phyloP scores from a whole-genome alignment of 352 stramenopile species.

The Phytophthora brassicae region DNA sequence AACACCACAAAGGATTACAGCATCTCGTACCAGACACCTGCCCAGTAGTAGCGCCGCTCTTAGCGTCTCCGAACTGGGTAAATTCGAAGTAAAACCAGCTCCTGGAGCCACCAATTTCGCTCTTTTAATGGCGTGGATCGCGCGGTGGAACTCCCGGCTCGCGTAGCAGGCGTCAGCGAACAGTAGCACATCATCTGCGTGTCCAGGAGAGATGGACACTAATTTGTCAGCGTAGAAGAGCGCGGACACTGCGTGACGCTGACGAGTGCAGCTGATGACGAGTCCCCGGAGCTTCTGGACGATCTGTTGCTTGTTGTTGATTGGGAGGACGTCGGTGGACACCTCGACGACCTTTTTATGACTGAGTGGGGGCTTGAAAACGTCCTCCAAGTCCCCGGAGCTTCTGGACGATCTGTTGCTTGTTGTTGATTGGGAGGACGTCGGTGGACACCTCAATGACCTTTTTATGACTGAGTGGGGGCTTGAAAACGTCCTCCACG shows the following conservation, averaged over 20 bases:
- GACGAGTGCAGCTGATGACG: conserved; percentile 47
- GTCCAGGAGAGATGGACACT: conserved; percentile 48
- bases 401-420: conserved; percentile 20
- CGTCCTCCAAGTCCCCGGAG: conserved; percentile 48
- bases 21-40: conserved; percentile 60
- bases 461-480: conserved; percentile 1
- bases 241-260: conserved; percentile 55
- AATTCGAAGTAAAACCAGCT: neutral
- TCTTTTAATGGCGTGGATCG: conserved; percentile 73
- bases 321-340: neutral
- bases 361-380: too few species aligned
- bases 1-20: too few species aligned
- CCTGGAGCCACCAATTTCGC: conserved; percentile 44
- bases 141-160: conserved; percentile 72
- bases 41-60: conserved; percentile 59
- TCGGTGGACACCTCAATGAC: neutral
- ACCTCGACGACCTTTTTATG: neutral
- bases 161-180: conserved; percentile 77
- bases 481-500: conserved; percentile 11
- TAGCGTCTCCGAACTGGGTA: conserved; percentile 41
- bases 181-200: conserved; percentile 63
- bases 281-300: conserved; percentile 42
- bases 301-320: neutral
- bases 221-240: conserved; percentile 86
- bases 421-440: neutral